Percentiles rank a stretch among this genome's conserved stretches.
phyloP scores from a whole-genome alignment of 192 early-diverging fungal species.

The Spizellomyces punctatus region DNA sequence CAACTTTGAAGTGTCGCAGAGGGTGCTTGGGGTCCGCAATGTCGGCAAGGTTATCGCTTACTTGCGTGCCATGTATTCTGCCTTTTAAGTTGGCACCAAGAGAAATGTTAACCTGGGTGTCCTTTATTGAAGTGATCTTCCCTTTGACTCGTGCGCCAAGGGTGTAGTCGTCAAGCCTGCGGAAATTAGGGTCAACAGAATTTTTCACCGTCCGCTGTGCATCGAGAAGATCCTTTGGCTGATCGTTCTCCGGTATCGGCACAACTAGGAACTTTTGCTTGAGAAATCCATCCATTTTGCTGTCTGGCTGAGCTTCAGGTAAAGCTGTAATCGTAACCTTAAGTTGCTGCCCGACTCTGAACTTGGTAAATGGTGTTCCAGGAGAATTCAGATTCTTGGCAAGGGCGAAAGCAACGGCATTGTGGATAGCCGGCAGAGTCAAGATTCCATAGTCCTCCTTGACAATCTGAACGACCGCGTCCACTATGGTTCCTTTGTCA shows the following conservation, averaged over 20 bases:
- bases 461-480: conserved; percentile 69
- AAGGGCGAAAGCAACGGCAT: conserved; percentile 35
- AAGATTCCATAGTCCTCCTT: conserved; percentile 80
- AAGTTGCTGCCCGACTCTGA: conserved; percentile 35
- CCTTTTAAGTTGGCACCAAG: conserved; percentile 74
- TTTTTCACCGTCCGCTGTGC: conserved; percentile 25
- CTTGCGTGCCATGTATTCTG: conserved; percentile 75
- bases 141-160: conserved; percentile 37
- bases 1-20: conserved; percentile 39
- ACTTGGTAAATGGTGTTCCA: conserved; percentile 13
- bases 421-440: conserved; percentile 53
- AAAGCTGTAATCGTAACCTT: conserved; percentile 24
- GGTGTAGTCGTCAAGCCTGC: conserved; percentile 33
- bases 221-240: not conserved
- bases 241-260: not conserved
- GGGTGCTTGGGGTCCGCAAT: conserved; percentile 43
- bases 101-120: conserved; percentile 53
- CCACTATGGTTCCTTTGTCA: conserved; percentile 37
- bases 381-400: conserved; percentile 28
- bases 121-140: conserved; percentile 38
- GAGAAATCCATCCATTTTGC: conserved; percentile 16
- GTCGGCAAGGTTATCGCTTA: conserved; percentile 48
- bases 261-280: conserved; percentile 22
- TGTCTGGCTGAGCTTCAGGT: not conserved
- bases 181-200: conserved; percentile 30